These are phyloP conservation scores for Mycena filopes DNA, from an alignment of 768 basidiomycete genomes.

Conservation along the genomic window DNA sequence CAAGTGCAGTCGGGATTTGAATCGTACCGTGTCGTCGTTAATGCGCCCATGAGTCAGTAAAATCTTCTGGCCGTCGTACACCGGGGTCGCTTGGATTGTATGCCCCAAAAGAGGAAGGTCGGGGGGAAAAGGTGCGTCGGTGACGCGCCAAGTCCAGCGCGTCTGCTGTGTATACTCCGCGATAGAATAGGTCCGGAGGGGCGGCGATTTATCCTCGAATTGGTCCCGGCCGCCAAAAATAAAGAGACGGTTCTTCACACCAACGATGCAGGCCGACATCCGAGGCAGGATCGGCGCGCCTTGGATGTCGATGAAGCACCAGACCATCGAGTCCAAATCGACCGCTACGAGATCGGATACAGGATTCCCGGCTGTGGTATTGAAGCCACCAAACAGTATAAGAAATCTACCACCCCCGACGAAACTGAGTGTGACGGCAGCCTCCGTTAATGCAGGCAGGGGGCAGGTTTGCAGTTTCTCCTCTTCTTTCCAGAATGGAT, in stretches of 20 bases:
- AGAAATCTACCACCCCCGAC: slow-evolving; percentile 34
- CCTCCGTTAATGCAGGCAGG: slow-evolving; percentile 34
- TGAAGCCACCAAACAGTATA: slow-evolving; percentile 44
- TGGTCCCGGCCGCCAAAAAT: slow-evolving; percentile 40
- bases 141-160: slow-evolving; percentile 35
- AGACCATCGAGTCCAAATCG: slow-evolving; percentile 1
- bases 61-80: slow-evolving; percentile 40
- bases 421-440: slow-evolving; percentile 34
- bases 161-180: slow-evolving; percentile 24
- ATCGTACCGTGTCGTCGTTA: not conserved
- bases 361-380: not conserved
- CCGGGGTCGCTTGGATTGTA: slow-evolving; percentile 29
- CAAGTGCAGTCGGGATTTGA: not conserved
- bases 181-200: slow-evolving; percentile 35
- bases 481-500: slow-evolving; percentile 32
- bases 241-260: slow-evolving; percentile 35
- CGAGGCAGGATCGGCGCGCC: slow-evolving; percentile 3
- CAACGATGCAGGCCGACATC: slow-evolving; percentile 35
- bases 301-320: slow-evolving; percentile 19
- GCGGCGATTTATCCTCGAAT: slow-evolving; percentile 18
- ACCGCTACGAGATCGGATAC: slow-evolving; percentile 12
- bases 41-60: slow-evolving; percentile 33
- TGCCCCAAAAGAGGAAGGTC: slow-evolving; percentile 25
- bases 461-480: not conserved
- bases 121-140: slow-evolving; percentile 33